These are phyloP conservation scores for Umbellularia californica DNA, from an alignment of 164 flowering plant species.

Conservation along the genomic window DNA sequence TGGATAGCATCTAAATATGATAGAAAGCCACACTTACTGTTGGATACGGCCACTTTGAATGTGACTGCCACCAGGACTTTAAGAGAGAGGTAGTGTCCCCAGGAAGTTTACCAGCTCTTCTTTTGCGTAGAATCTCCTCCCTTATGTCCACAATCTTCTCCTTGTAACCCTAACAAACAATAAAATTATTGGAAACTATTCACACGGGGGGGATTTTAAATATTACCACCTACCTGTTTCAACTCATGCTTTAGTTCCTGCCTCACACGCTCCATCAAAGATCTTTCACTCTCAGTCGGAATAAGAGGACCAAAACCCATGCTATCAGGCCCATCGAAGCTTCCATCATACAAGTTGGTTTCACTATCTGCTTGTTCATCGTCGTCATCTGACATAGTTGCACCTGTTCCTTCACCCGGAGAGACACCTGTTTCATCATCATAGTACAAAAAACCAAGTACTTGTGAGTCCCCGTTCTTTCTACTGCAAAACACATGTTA, in stretches of 20 bases:
- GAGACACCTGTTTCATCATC: constrained; percentile 52
- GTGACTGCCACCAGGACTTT: constrained; percentile 87
- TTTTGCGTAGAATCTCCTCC: constrained; percentile 74
- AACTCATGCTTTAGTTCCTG: constrained; percentile 79
- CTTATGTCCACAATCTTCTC: constrained; percentile 71
- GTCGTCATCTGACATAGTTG: constrained; percentile 92
- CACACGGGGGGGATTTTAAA: neutral
- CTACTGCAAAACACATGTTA: no score
- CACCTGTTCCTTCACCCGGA: constrained; percentile 83
- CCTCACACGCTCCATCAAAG: constrained; percentile 84
- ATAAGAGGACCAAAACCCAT: constrained; percentile 84
- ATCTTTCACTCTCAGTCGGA: constrained; percentile 74
- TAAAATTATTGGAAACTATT: neutral
- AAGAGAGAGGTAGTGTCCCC: constrained; percentile 79
- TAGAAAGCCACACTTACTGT: constrained; percentile 41
- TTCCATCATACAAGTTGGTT: constrained; percentile 59
- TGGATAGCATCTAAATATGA: neutral
- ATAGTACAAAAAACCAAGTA: neutral
- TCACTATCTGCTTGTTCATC: constrained; percentile 73
- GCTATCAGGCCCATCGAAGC: constrained; percentile 55
- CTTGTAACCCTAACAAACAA: constrained; percentile 59
- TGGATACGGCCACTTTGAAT: constrained; percentile 93
- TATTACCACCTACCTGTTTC: constrained; percentile 45
- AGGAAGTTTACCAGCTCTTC: constrained; percentile 81
- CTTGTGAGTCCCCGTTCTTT: neutral